Evolutionary conservation across 768 basidiomycete genomes (phyloP).

Genomic region (Leccinum truebloodii): DNA sequence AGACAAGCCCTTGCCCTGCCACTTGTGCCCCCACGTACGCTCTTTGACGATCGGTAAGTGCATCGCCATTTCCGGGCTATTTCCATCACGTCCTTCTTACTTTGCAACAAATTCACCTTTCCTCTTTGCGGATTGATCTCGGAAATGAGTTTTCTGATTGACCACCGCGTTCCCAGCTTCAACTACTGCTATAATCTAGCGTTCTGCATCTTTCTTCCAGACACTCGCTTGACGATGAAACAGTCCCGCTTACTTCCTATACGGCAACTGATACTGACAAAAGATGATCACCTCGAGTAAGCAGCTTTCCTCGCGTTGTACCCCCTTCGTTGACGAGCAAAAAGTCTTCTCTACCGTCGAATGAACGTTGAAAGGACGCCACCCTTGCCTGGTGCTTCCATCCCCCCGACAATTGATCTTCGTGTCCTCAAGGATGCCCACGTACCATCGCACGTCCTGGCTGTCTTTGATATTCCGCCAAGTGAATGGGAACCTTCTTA

Average conservation of each 20-base stretch:
- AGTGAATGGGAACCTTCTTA: constrained; percentile 31
- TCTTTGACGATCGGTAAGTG: constrained; percentile 30
- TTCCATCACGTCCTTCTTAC: constrained; percentile 12
- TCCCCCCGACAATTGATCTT: constrained; percentile 51
- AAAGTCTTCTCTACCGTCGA: constrained; percentile 33
- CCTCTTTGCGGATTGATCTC: constrained; percentile 15
- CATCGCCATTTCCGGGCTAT: not conserved
- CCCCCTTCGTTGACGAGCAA: constrained; percentile 10
- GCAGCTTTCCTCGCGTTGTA: not conserved
- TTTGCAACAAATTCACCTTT: constrained; percentile 4
- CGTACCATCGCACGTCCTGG: constrained; percentile 60
- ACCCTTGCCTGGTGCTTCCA: constrained; percentile 23
- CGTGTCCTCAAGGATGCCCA: constrained; percentile 45
- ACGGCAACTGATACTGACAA: constrained; percentile 16
- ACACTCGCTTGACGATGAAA: constrained; percentile 20
- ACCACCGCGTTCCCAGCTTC: constrained; percentile 18
- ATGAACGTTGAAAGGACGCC: constrained; percentile 35
- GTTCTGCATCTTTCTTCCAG: constrained; percentile 11
- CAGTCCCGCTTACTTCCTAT: constrained; percentile 29
- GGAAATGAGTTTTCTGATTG: constrained; percentile 20
- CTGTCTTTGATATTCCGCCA: constrained; percentile 39
- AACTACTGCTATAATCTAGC: constrained; percentile 13
- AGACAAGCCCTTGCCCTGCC: not conserved
- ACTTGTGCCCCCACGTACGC: constrained; percentile 4
- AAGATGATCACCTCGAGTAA: constrained; percentile 33